phyloP scores from a whole-genome alignment of 139 green algal genomes.

The Trebouxia sp. region DNA sequence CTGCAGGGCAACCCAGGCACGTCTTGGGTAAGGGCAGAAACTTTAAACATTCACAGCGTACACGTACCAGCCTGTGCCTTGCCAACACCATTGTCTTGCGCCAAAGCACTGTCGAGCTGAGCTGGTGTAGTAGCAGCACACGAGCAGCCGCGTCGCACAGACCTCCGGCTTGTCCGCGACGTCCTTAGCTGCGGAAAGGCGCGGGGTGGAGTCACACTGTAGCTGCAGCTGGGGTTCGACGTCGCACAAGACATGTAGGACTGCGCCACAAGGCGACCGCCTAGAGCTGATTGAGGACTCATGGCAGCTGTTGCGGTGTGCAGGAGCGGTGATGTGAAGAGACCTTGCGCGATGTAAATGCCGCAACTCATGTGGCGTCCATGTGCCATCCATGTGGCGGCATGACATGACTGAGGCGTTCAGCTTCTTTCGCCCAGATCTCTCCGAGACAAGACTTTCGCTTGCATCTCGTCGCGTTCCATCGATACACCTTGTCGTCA shows the following conservation, averaged over 20 bases:
- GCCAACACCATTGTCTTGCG: neutral
- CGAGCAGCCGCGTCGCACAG: neutral
- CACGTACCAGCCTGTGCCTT: constrained; percentile 15
- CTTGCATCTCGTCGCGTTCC: too few relatives aligned
- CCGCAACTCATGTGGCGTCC: too few relatives aligned
- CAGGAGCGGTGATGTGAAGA: too few relatives aligned
- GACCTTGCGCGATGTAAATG: too few relatives aligned
- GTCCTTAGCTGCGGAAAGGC: neutral
- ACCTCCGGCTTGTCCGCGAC: too few relatives aligned
- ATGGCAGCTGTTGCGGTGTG: too few relatives aligned
- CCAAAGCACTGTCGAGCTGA: constrained; percentile 2
- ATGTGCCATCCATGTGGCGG: too few relatives aligned
- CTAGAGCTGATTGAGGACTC: too few relatives aligned
- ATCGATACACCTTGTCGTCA: too few relatives aligned
- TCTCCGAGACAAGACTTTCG: too few relatives aligned
- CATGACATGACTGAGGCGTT: too few relatives aligned
- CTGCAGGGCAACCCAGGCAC: neutral
- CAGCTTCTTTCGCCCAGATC: too few relatives aligned
- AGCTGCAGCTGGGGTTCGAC: constrained; percentile 16
- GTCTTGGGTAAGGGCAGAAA: neutral
- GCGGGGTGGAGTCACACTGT: neutral
- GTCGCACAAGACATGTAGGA: neutral
- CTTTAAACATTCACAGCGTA: neutral
- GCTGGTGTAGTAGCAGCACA: constrained; percentile 11
- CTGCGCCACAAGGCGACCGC: neutral